Conservation (phyloP, 345 rosid species). For the Camelina laxa region DNA sequence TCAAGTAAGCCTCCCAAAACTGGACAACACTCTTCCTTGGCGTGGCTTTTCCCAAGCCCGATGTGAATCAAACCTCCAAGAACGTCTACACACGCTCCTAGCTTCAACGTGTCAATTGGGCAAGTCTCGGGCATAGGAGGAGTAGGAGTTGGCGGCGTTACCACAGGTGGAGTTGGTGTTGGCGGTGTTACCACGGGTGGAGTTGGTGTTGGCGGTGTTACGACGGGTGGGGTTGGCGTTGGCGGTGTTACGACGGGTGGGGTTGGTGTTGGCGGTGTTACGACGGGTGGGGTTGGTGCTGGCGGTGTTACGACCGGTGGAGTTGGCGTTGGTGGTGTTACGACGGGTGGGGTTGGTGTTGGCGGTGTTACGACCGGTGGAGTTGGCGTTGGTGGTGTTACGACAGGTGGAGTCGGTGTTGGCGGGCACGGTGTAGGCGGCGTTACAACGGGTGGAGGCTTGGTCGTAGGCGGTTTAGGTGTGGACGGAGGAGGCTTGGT, state of each 20-base stretch:
- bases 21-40: constrained; percentile 83
- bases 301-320: constrained; percentile 14
- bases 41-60: constrained; percentile 66
- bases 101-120: constrained; percentile 75
- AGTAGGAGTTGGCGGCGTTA: constrained; percentile 6
- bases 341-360: background rate
- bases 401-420: constrained; percentile 17
- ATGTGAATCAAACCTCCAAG: constrained; percentile 77
- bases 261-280: constrained; percentile 22
- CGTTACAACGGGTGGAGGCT: background rate
- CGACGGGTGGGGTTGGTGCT: constrained; percentile 9
- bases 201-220: background rate
- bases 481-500: no score
- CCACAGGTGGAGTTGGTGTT: constrained; percentile 21
- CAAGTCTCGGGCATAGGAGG: constrained; percentile 62
- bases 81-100: constrained; percentile 88
- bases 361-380: constrained; percentile 27
- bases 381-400: background rate
- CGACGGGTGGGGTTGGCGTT: constrained; percentile 18
- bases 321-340: constrained; percentile 7
- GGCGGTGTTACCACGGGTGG: constrained; percentile 26
- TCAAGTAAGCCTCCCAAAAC: constrained; percentile 74
- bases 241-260: background rate
- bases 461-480: no score
- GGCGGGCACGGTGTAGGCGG: constrained; percentile 28